Percentiles rank a stretch among this genome's conserved stretches.
Conservation (phyloP, 495 filamentous ascomycete species). For the Glarea lozoyensis region DNA sequence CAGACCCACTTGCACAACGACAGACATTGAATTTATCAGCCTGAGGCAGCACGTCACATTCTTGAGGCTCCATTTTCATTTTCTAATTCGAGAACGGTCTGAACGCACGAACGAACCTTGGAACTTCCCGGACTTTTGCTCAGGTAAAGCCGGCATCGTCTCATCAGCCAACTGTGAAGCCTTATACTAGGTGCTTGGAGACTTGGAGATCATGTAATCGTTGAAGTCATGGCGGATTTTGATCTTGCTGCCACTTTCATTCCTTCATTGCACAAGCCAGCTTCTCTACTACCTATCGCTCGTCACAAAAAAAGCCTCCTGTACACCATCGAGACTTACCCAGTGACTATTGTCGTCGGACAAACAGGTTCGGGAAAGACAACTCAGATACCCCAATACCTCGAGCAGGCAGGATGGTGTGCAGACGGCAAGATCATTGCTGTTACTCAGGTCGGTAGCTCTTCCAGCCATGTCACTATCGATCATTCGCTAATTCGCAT, state of each 20-base stretch:
- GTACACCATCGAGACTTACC: conserved; percentile 66
- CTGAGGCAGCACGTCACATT: no score
- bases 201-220: neutral
- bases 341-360: conserved; percentile 77
- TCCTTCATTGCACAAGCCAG: conserved; percentile 67
- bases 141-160: no score
- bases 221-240: conserved; percentile 37
- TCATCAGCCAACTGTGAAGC: no score
- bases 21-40: no score
- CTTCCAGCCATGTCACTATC: neutral
- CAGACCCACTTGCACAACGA: no score
- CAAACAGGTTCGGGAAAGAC: conserved; percentile 91
- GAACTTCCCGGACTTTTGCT: no score
- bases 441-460: conserved; percentile 71
- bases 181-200: no score
- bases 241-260: conserved; percentile 60
- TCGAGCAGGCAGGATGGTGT: conserved; percentile 86
- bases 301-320: conserved; percentile 64
- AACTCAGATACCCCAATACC: conserved; percentile 81
- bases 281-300: conserved; percentile 68
- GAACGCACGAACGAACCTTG: no score
- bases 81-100: no score
- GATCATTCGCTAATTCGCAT: conserved; percentile 19
- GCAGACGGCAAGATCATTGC: conserved; percentile 70
- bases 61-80: no score